These are phyloP conservation scores for Basidiobolus meristosporus DNA, from an alignment of 371 early-diverging fungal genomes.

Conservation along the genomic window DNA sequence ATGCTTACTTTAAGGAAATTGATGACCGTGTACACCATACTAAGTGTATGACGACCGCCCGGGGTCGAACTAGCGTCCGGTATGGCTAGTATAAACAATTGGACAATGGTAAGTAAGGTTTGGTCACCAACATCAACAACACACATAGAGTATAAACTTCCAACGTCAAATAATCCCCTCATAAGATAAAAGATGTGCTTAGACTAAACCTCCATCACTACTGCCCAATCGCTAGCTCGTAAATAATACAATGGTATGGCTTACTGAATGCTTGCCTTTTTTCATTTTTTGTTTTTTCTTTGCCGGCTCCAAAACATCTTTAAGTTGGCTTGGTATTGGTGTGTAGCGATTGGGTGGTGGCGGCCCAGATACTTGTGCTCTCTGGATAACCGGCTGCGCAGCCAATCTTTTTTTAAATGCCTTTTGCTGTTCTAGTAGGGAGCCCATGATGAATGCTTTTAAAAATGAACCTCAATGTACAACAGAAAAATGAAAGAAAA, in stretches of 20 bases:
- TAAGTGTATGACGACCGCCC: neutral
- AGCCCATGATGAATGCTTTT: no score
- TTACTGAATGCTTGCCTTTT: neutral
- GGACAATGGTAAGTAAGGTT: neutral
- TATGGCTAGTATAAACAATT: neutral
- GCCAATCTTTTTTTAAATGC: constrained; percentile 20
- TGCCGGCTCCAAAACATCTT: constrained; percentile 5
- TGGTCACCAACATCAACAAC: no score
- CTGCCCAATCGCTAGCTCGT: no score
- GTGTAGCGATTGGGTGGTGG: constrained; percentile 6
- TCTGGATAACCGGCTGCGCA: constrained; percentile 17
- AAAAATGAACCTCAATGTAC: no score
- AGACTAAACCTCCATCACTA: no score
- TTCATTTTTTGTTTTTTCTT: neutral
- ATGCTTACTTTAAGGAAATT: constrained; percentile 2
- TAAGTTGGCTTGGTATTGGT: constrained; percentile 9
- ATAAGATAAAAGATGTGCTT: no score
- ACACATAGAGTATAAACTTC: no score
- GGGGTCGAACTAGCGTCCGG: neutral
- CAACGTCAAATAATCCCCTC: no score
- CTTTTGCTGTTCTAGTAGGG: constrained; percentile 8
- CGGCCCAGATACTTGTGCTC: constrained; percentile 7
- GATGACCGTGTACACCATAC: constrained; percentile 1
- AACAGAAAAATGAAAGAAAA: no score
- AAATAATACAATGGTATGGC: no score